Percentiles rank a stretch among this genome's conserved stretches.
Evolutionary conservation across 2,329 filamentous ascomycete genomes (phyloP).

Genomic region (Botryotinia calthae): DNA sequence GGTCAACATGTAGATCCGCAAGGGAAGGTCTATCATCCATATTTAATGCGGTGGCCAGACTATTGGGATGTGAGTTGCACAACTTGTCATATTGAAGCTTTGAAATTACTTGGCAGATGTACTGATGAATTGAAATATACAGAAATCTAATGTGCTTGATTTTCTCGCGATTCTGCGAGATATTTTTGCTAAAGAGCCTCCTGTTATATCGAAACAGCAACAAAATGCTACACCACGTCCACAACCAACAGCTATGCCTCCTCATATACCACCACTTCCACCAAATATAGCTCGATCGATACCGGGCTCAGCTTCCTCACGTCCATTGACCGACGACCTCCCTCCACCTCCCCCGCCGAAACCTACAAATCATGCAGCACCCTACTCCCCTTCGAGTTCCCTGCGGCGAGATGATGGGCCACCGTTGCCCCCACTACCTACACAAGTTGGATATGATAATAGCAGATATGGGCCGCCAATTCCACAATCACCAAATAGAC

Average conservation of each 20-base stretch:
- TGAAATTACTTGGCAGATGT: slow-evolving; percentile 9
- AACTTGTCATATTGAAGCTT: neutral
- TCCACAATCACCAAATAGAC: slow-evolving; percentile 25
- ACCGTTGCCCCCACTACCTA: slow-evolving; percentile 38
- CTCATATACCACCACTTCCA: slow-evolving; percentile 70
- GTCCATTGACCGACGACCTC: slow-evolving; percentile 37
- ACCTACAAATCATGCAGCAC: slow-evolving; percentile 27
- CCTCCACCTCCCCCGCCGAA: slow-evolving; percentile 39
- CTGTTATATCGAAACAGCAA: slow-evolving; percentile 72
- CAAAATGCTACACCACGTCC: slow-evolving; percentile 44
- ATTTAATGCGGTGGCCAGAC: slow-evolving; percentile 82
- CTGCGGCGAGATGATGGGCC: slow-evolving; percentile 34
- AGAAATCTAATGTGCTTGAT: slow-evolving; percentile 82
- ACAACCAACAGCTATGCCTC: slow-evolving; percentile 48
- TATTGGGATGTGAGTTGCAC: slow-evolving; percentile 77
- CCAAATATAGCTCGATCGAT: slow-evolving; percentile 55
- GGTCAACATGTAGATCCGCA: slow-evolving; percentile 95
- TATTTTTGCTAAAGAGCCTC: slow-evolving; percentile 91
- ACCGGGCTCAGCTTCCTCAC: slow-evolving; percentile 39
- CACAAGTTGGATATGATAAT: slow-evolving; percentile 26
- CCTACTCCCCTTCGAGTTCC: slow-evolving; percentile 24
- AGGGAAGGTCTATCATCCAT: slow-evolving; percentile 92
- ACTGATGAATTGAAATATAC: slow-evolving; percentile 31
- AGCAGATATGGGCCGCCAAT: slow-evolving; percentile 29
- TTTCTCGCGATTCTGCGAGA: slow-evolving; percentile 80